Percentiles rank a stretch among this genome's conserved stretches.
phyloP scores from a whole-genome alignment of 495 filamentous ascomycete genomes.

The Evansstolkia leycettana region DNA sequence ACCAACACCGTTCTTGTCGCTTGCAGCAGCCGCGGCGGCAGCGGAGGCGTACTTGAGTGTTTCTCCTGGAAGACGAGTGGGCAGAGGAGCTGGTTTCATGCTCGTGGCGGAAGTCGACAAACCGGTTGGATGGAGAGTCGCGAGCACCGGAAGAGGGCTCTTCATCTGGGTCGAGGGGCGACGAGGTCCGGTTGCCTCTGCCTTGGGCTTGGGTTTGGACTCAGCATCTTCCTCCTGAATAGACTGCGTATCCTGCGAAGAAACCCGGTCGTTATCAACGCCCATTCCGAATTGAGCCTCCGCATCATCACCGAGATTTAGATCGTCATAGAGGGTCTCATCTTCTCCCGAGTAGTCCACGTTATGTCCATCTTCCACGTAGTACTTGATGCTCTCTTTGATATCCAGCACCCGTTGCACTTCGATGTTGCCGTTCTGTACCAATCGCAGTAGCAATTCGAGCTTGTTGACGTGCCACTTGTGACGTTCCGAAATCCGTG shows the following conservation, averaged over 20 bases:
- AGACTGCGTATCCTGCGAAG: constrained; percentile 91
- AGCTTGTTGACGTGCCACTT: constrained; percentile 93
- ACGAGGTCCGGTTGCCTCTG: constrained; percentile 39
- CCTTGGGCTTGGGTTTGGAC: constrained; percentile 40
- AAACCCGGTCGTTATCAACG: constrained; percentile 72
- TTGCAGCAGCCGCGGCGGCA: constrained; percentile 87
- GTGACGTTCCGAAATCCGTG: constrained; percentile 74
- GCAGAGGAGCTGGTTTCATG: constrained; percentile 88
- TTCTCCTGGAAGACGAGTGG: constrained; percentile 73
- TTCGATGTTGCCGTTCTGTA: constrained; percentile 89
- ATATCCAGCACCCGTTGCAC: constrained; percentile 70
- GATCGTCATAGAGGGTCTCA: constrained; percentile 88
- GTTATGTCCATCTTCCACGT: constrained; percentile 81
- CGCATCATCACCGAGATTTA: constrained; percentile 79
- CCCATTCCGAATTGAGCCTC: constrained; percentile 73
- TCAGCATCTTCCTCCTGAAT: constrained; percentile 74
- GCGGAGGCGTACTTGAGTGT: constrained; percentile 94
- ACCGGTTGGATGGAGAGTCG: constrained; percentile 50
- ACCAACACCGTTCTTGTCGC: constrained; percentile 77
- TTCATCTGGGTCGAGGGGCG: constrained; percentile 86
- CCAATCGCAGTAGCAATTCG: constrained; percentile 75
- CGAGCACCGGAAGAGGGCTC: constrained; percentile 79
- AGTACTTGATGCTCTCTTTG: constrained; percentile 88
- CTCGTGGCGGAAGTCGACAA: constrained; percentile 51
- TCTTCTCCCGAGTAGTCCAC: constrained; percentile 78